These are phyloP conservation scores for Marchantia polymorpha DNA, from an alignment of 225 moss, liverwort and hornwort genomes.

Conservation along the genomic window DNA sequence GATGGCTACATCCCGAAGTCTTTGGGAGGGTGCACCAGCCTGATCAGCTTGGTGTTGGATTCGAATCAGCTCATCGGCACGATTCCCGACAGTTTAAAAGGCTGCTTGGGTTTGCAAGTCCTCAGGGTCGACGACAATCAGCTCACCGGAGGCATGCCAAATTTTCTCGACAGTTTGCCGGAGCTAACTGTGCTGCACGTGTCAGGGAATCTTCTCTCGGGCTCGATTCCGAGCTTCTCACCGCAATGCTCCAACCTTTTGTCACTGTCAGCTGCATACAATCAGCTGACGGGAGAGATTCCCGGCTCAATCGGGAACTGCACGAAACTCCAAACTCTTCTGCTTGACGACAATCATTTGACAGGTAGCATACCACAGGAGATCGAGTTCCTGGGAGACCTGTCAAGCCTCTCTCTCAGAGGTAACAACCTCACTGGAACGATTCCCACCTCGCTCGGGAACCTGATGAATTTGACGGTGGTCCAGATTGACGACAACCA, in stretches of 20 bases:
- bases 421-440: neutral
- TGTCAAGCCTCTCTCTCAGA: neutral
- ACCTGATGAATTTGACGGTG: neutral
- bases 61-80: constrained; percentile 28
- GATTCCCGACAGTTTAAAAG: constrained; percentile 26
- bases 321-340: neutral
- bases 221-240: constrained; percentile 15
- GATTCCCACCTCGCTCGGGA: constrained; percentile 6
- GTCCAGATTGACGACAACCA: constrained; percentile 5
- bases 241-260: neutral
- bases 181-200: constrained; percentile 1
- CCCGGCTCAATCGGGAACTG: constrained; percentile 18
- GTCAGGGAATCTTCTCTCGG: constrained; percentile 10
- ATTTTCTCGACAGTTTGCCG: neutral
- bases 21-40: constrained; percentile 13
- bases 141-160: constrained; percentile 32
- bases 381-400: neutral
- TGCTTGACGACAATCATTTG: constrained; percentile 11
- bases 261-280: neutral
- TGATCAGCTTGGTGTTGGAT: constrained; percentile 45
- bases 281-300: constrained; percentile 12
- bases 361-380: constrained; percentile 11
- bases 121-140: constrained; percentile 36
- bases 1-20: constrained; percentile 27
- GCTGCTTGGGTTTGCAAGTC: constrained; percentile 25